phyloP scores from a whole-genome alignment of 257 asterid genomes.

The Salvia hispanica region DNA sequence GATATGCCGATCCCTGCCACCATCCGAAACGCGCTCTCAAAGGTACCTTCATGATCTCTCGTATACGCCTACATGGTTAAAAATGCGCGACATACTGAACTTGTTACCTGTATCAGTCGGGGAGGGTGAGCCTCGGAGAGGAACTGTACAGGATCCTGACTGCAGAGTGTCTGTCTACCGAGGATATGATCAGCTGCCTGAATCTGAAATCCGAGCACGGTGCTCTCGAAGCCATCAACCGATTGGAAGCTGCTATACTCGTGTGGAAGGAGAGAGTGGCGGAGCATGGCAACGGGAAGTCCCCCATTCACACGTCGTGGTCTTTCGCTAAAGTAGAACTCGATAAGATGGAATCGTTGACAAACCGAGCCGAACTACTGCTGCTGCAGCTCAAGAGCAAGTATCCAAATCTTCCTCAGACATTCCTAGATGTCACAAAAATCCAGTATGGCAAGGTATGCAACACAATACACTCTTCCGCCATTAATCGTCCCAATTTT shows the following conservation, averaged over 20 bases:
- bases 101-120: constrained; percentile 53
- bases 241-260: constrained; percentile 73
- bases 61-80: not conserved
- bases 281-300: constrained; percentile 51
- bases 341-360: constrained; percentile 49
- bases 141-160: constrained; percentile 66
- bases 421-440: constrained; percentile 76
- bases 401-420: constrained; percentile 81
- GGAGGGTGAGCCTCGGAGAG: constrained; percentile 76
- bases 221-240: constrained; percentile 74
- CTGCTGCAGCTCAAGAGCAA: constrained; percentile 61
- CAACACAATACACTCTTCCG: too few relatives aligned
- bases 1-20: constrained; percentile 76
- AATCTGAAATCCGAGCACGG: constrained; percentile 69
- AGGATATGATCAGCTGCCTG: constrained; percentile 53
- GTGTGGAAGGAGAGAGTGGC: constrained; percentile 69
- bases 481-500: too few relatives aligned
- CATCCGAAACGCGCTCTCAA: constrained; percentile 77
- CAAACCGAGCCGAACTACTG: constrained; percentile 58
- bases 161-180: constrained; percentile 48
- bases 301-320: constrained; percentile 83
- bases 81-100: not conserved
- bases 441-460: constrained; percentile 83
- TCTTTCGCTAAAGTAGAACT: constrained; percentile 76
- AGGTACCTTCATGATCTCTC: constrained; percentile 43